Base-by-base conservation (phyloP, 2,329 filamentous ascomycete species). In the Cladosporium oxysporum region DNA sequence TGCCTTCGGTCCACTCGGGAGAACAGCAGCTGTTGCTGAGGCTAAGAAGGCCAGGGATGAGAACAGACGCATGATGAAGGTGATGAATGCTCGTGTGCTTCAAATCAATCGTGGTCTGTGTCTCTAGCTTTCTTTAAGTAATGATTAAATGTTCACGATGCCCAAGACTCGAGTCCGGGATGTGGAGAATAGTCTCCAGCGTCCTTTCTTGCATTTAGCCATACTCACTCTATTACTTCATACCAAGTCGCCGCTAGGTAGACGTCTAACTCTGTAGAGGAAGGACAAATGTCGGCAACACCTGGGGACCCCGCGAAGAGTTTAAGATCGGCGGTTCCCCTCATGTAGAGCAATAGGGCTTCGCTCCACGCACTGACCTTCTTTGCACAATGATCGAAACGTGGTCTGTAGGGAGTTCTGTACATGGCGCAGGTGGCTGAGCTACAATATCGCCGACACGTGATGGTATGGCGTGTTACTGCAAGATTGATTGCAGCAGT, bases 291-390 rank as follows among this genome's bases (percentile, higher is more conserved):
- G 52, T 29, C 52, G 50, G 31, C 8, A 58, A 26, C 14, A 21
- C 23, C 55, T 58, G 55, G 55, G 55, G 55, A 58, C 55, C 55
- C 55, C 55, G 23, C 55, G 28, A 28, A 41, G 55, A 58, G 31
- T 58, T 11, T 12, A n/a, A 35, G 55, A 58, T 58, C 55, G 23
- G n/a, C 31, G 41, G n/a, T 47, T 21, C 41, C 41, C 41, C 41
- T 47, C 41, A 47, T 47, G 41, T n/a, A 23, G n/a, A 47, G 10
- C 37, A 47, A n/a, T 47, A 47, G 41, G 41, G 41, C 41, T 47
- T 47, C 41, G n/a, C 12, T 11, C 4, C 18, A n/a, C 41, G 41
- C 41, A 47, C 41, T 21, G 41, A 23, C 41, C 41, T 47, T 47
- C n/a, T 21, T 47, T 47, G 2, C 41, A 47, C n/a, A 23, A 23